Percentiles rank a stretch among this genome's conserved stretches.
These are phyloP conservation scores for Blastomyces parvus DNA, from an alignment of 2,329 filamentous ascomycete species.

Conservation along the genomic window DNA sequence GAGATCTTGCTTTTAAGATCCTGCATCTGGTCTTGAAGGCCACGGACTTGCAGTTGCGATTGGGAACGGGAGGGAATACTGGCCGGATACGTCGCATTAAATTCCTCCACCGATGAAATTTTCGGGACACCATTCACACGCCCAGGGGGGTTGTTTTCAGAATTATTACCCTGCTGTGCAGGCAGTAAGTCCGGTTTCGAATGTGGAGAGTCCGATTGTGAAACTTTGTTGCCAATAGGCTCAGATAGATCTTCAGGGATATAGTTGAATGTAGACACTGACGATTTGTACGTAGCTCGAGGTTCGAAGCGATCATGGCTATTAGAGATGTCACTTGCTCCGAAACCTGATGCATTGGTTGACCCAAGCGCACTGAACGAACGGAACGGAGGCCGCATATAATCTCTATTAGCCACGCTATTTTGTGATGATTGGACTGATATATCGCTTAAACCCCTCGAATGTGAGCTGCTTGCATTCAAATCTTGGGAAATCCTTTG, in stretches of 20 bases:
- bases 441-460: slow-evolving; percentile 54
- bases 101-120: slow-evolving; percentile 25
- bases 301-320: slow-evolving; percentile 24
- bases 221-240: not conserved
- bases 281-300: slow-evolving; percentile 26
- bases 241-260: slow-evolving; percentile 17
- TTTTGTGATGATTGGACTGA: slow-evolving; percentile 40
- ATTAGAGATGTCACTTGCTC: slow-evolving; percentile 28
- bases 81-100: slow-evolving; percentile 30
- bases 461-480: slow-evolving; percentile 41
- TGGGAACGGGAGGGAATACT: slow-evolving; percentile 53
- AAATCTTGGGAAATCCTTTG: slow-evolving; percentile 29
- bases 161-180: not conserved
- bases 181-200: not conserved
- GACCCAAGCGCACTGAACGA: slow-evolving; percentile 52
- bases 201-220: not conserved
- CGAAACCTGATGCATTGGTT: slow-evolving; percentile 24
- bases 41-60: slow-evolving; percentile 63
- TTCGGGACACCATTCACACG: slow-evolving; percentile 12
- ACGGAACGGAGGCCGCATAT: slow-evolving; percentile 41
- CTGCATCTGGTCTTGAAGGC: slow-evolving; percentile 74
- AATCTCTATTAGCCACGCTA: slow-evolving; percentile 23
- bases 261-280: slow-evolving; percentile 39
- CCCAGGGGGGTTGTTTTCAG: not conserved
- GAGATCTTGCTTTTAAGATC: slow-evolving; percentile 80